A percentile compares a stretch with the other conserved stretches of the same genome.
Evolutionary conservation across 192 early-diverging fungal species (phyloP).

Genomic region (Coemansia umbellata): DNA sequence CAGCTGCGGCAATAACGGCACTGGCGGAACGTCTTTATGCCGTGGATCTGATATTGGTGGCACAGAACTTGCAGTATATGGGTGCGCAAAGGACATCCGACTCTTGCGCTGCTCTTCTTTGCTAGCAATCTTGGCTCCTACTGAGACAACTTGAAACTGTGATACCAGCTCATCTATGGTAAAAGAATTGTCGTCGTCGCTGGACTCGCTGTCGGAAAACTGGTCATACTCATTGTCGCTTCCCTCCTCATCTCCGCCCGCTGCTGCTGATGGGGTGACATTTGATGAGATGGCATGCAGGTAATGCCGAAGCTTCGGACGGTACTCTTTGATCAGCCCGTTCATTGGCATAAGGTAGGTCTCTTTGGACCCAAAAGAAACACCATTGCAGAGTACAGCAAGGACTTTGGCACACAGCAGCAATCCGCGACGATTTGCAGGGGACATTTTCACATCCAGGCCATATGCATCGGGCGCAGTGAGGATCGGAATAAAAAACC

Average conservation of each 20-base stretch:
- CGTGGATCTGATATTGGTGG: conserved; percentile 4
- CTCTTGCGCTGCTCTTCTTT: conserved; percentile 51
- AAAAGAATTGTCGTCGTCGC: conserved; percentile 21
- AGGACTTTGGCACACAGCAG: conserved; percentile 90
- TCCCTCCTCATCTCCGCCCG: background rate
- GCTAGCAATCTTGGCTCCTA: conserved; percentile 42
- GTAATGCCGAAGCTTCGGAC: conserved; percentile 73
- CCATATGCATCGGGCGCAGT: conserved; percentile 84
- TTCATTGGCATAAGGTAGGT: conserved; percentile 86
- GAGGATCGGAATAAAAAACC: conserved; percentile 93
- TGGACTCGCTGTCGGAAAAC: background rate
- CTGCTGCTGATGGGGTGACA: background rate
- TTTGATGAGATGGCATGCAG: conserved; percentile 57
- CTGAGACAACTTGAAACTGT: conserved; percentile 38
- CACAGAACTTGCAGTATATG: conserved; percentile 2
- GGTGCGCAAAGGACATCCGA: conserved; percentile 29
- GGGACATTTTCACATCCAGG: conserved; percentile 60
- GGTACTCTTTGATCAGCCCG: conserved; percentile 78
- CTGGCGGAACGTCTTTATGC: conserved; percentile 5
- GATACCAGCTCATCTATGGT: conserved; percentile 48
- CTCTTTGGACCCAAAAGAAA: conserved; percentile 92
- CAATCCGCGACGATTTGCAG: conserved; percentile 75
- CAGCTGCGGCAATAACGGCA: conserved; percentile 14
- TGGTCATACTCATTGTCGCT: background rate
- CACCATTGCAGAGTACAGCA: conserved; percentile 91